Evolutionary conservation across 2,329 filamentous ascomycete genomes (phyloP).

Genomic region (Penicillium sp.): DNA sequence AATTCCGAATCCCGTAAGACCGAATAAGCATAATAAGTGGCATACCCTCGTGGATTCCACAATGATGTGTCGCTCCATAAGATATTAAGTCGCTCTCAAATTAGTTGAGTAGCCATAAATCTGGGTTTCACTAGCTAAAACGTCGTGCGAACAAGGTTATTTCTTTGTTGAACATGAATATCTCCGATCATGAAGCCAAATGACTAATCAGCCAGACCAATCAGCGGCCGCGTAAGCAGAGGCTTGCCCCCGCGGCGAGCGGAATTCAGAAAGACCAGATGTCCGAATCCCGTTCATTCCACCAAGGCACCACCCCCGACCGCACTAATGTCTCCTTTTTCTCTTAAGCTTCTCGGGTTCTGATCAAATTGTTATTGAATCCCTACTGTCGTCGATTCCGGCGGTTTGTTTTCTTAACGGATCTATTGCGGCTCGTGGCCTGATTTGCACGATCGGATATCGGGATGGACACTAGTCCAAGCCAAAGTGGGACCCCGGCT

Average conservation of each 20-base stretch:
- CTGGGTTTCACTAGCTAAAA: too few species aligned
- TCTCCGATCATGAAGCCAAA: too few species aligned
- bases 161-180: too few species aligned
- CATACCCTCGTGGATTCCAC: too few species aligned
- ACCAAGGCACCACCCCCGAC: background rate
- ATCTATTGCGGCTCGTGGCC: background rate
- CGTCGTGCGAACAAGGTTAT: too few species aligned
- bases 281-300: background rate
- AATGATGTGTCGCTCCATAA: too few species aligned
- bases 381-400: background rate
- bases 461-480: constrained; percentile 14
- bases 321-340: background rate
- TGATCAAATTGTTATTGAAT: background rate
- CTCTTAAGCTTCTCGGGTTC: background rate
- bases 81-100: too few species aligned
- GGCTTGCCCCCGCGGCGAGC: background rate
- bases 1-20: constrained; percentile 9
- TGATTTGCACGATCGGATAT: constrained; percentile 8
- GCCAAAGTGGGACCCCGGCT: constrained; percentile 18
- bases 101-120: too few species aligned
- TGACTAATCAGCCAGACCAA: background rate
- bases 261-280: background rate
- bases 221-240: background rate
- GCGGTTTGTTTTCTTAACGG: background rate
- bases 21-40: background rate